Evolutionary conservation across 208 protist species (phyloP).

Genomic region (Trypanosomatidae sp.): DNA sequence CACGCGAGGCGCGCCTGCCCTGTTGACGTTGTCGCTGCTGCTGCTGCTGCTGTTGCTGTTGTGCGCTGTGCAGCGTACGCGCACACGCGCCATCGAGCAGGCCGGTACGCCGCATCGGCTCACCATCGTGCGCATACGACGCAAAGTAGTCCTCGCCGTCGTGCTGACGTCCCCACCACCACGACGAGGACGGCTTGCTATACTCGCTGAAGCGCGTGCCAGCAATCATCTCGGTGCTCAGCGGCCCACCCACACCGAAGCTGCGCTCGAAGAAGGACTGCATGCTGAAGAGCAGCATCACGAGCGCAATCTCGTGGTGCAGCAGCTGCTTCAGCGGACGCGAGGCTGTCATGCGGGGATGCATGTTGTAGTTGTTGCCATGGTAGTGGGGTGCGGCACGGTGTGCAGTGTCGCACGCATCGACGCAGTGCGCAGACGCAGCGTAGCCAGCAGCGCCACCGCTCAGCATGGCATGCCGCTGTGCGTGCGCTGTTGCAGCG

Average conservation of each 20-base stretch:
- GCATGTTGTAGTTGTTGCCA: background rate
- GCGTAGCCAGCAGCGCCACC: no score
- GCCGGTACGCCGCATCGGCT: no score
- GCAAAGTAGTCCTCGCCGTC: background rate
- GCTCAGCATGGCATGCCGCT: no score
- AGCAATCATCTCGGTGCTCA: slow-evolving; percentile 60
- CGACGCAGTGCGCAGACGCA: no score
- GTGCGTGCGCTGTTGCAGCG: background rate
- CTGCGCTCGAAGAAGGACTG: slow-evolving; percentile 4
- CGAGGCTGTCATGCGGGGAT: background rate
- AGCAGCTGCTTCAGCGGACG: slow-evolving; percentile 12
- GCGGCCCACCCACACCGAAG: slow-evolving; percentile 12
- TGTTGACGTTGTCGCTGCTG: slow-evolving; percentile 18
- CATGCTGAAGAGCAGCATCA: slow-evolving; percentile 36
- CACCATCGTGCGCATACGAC: background rate
- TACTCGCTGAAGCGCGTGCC: no score
- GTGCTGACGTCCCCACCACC: background rate
- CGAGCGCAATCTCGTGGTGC: slow-evolving; percentile 24
- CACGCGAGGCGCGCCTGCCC: slow-evolving; percentile 8
- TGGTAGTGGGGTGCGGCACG: no score
- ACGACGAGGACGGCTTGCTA: background rate
- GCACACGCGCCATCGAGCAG: no score
- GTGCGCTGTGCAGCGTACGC: slow-evolving; percentile 6
- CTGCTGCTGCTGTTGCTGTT: slow-evolving; percentile 13
- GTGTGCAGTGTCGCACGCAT: no score